A percentile compares a stretch with the other conserved stretches of the same genome.
phyloP scores from a whole-genome alignment of 2,329 filamentous ascomycete species.

The Trichoderma hamatum region DNA sequence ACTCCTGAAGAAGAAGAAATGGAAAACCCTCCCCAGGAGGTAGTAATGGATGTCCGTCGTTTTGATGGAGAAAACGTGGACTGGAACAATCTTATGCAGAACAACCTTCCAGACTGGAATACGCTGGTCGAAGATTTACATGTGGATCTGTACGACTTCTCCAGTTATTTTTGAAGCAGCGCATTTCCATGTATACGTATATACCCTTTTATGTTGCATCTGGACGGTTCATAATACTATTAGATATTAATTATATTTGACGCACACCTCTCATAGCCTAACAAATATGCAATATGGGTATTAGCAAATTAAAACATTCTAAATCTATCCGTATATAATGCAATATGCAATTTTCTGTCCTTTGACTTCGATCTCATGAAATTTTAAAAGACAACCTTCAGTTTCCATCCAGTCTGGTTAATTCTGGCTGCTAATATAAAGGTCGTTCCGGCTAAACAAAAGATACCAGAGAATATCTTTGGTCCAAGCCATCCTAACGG shows the following conservation, averaged over 20 bases:
- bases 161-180: conserved; percentile 24
- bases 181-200: not conserved
- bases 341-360: not conserved
- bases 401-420: conserved; percentile 34
- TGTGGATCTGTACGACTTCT: conserved; percentile 27
- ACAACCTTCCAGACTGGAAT: conserved; percentile 26
- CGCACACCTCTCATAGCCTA: not conserved
- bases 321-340: not conserved
- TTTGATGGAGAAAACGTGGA: conserved; percentile 26
- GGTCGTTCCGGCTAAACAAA: conserved; percentile 38
- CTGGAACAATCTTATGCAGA: conserved; percentile 24
- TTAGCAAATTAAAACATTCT: conserved; percentile 10
- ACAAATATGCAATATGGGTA: not conserved
- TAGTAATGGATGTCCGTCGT: conserved; percentile 16
- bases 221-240: not conserved
- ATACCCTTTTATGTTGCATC: not conserved
- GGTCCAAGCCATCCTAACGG: conserved; percentile 39
- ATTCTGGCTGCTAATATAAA: conserved; percentile 35
- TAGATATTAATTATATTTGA: not conserved
- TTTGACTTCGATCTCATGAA: not conserved
- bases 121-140: conserved; percentile 26
- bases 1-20: not conserved
- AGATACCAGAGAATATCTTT: conserved; percentile 44
- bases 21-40: conserved; percentile 1
- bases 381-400: conserved; percentile 34